These are phyloP conservation scores for Brassica incana DNA, from an alignment of 345 rosid species.

Conservation along the genomic window DNA sequence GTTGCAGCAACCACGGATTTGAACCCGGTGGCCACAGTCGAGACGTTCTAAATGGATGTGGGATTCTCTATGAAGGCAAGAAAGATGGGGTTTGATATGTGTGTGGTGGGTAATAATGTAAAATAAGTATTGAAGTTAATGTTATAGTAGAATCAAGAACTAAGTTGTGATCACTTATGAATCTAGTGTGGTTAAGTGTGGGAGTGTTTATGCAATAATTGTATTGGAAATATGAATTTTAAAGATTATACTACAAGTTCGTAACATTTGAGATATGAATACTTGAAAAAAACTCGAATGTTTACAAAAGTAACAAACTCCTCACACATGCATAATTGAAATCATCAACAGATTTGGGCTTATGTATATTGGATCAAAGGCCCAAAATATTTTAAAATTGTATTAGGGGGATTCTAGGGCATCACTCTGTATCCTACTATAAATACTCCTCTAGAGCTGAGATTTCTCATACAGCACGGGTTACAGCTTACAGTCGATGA, in stretches of 20 bases:
- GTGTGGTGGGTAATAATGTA: neutral
- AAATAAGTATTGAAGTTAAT: neutral
- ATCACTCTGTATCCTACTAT: neutral
- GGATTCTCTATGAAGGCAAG: neutral
- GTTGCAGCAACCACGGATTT: slow-evolving; percentile 26
- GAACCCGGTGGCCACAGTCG: slow-evolving; percentile 49
- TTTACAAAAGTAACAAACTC: neutral
- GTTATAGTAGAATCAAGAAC: slow-evolving; percentile 9
- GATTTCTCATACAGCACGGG: neutral
- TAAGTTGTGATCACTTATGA: slow-evolving; percentile 13
- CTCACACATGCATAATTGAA: slow-evolving; percentile 5
- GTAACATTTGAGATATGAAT: neutral
- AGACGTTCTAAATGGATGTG: slow-evolving; percentile 29
- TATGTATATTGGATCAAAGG: neutral
- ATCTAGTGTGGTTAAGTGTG: slow-evolving; percentile 19
- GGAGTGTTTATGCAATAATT: neutral
- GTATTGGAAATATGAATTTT: neutral
- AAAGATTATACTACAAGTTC: neutral
- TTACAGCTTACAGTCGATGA: neutral
- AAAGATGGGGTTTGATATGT: slow-evolving; percentile 12
- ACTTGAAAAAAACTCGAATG: neutral
- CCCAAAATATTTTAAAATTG: neutral
- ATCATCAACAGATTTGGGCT: neutral
- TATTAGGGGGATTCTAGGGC: neutral
- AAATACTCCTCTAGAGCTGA: neutral